phyloP scores from a whole-genome alignment of 1,284 basidiomycete genomes.

The Papiliotrema flavescens region DNA sequence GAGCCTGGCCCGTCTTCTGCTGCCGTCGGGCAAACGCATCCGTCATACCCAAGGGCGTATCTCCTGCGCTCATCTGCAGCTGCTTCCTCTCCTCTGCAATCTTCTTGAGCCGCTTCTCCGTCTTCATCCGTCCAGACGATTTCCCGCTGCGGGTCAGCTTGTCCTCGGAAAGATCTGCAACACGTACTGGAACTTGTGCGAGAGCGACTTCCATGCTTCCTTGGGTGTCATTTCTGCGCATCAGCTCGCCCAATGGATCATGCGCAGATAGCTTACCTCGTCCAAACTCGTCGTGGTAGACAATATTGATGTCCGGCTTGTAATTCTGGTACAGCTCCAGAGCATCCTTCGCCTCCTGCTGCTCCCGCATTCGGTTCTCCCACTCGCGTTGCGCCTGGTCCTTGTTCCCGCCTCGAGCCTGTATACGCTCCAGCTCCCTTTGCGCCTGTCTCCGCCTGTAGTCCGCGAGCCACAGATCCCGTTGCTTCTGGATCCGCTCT shows the following conservation, averaged over 20 bases:
- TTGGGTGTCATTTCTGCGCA: conserved; percentile 67
- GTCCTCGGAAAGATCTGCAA: background rate
- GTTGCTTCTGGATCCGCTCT: conserved; percentile 75
- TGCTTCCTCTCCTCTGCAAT: conserved; percentile 91
- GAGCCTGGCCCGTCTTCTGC: conserved; percentile 86
- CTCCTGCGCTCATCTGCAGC: conserved; percentile 82
- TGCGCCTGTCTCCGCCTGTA: conserved; percentile 70
- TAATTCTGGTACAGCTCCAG: conserved; percentile 87
- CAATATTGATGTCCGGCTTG: conserved; percentile 94
- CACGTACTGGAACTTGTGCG: conserved; percentile 79
- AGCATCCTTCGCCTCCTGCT: conserved; percentile 79
- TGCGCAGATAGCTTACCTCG: conserved; percentile 26
- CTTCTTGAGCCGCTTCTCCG: conserved; percentile 87
- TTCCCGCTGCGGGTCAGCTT: conserved; percentile 59
- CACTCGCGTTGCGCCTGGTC: conserved; percentile 93
- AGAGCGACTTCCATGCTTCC: conserved; percentile 94
- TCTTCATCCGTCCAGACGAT: conserved; percentile 88
- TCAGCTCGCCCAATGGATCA: conserved; percentile 1
- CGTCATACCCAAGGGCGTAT: conserved; percentile 89
- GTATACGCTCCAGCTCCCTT: conserved; percentile 73
- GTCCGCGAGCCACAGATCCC: conserved; percentile 86
- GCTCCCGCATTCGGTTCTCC: conserved; percentile 86
- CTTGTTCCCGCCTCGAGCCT: conserved; percentile 72
- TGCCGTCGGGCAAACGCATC: conserved; percentile 84
- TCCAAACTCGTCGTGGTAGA: conserved; percentile 95